Conservation (phyloP, 2,329 filamentous ascomycete genomes). For the Ambrosiella beaveri region DNA sequence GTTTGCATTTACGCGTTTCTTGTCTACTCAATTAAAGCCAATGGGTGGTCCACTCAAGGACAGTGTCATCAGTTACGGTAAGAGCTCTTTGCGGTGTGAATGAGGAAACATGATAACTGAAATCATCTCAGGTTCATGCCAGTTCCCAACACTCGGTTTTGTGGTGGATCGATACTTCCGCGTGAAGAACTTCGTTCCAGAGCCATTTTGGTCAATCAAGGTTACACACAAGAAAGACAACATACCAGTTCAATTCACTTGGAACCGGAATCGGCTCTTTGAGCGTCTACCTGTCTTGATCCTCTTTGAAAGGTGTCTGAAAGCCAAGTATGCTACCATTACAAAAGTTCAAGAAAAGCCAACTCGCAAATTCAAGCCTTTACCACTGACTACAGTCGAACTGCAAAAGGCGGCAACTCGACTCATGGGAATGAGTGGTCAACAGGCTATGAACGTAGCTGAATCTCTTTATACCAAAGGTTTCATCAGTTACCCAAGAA, state of each 20-base stretch:
- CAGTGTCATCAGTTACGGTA: conserved; percentile 66
- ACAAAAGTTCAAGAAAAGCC: conserved; percentile 78
- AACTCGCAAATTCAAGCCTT: conserved; percentile 81
- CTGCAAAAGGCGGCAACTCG: conserved; percentile 87
- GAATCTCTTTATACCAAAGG: conserved; percentile 83
- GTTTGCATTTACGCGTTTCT: conserved; percentile 76
- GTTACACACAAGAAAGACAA: conserved; percentile 61
- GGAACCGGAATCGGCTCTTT: conserved; percentile 70
- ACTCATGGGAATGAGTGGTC: conserved; percentile 78
- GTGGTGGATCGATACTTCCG: conserved; percentile 92
- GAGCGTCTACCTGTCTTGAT: conserved; percentile 68
- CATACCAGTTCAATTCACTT: conserved; percentile 68
- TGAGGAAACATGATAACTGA: neutral
- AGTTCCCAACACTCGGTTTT: conserved; percentile 92
- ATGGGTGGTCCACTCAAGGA: conserved; percentile 51
- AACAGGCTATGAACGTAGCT: conserved; percentile 74
- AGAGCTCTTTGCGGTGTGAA: conserved; percentile 12
- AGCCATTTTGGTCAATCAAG: conserved; percentile 84
- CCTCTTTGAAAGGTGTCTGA: conserved; percentile 70
- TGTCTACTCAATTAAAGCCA: conserved; percentile 59
- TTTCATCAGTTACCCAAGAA: conserved; percentile 94
- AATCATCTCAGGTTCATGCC: conserved; percentile 52
- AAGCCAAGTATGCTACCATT: conserved; percentile 60
- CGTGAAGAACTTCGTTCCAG: conserved; percentile 83
- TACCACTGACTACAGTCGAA: conserved; percentile 89